These are phyloP conservation scores for Capsella rubella DNA, from an alignment of 441 rosid genomes.

Conservation along the genomic window DNA sequence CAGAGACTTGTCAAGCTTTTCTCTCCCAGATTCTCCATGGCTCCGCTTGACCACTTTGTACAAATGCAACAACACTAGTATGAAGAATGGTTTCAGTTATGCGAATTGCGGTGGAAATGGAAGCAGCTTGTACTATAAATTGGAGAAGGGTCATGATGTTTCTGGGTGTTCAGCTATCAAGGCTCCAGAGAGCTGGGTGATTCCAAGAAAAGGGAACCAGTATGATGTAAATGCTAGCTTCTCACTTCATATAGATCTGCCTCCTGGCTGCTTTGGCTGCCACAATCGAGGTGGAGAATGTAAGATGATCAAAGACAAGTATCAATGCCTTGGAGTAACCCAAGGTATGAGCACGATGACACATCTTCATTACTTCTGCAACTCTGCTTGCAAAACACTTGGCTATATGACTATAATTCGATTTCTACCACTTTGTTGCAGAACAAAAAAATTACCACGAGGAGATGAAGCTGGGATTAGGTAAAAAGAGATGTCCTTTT, in stretches of 20 bases:
- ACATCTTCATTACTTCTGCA: background rate
- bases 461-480: constrained; percentile 48
- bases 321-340: constrained; percentile 14
- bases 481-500: constrained; percentile 46
- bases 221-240: constrained; percentile 36
- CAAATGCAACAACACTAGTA: constrained; percentile 34
- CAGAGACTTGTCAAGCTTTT: constrained; percentile 37
- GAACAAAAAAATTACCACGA: constrained; percentile 32
- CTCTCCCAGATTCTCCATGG: constrained; percentile 45
- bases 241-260: constrained; percentile 21
- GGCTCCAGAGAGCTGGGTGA: constrained; percentile 33
- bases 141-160: background rate
- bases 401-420: background rate
- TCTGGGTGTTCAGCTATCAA: constrained; percentile 44
- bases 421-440: constrained; percentile 10
- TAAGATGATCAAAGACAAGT: background rate
- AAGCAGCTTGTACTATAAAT: constrained; percentile 1
- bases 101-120: constrained; percentile 31
- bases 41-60: constrained; percentile 25
- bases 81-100: background rate
- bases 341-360: constrained; percentile 21
- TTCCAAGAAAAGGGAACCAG: background rate
- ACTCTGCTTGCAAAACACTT: constrained; percentile 15
- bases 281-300: constrained; percentile 31
- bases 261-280: constrained; percentile 16